A percentile compares a stretch with the other conserved stretches of the same genome.
These are phyloP conservation scores for Trypanosoma theileri DNA, from an alignment of 208 protist genomes.

Conservation along the genomic window DNA sequence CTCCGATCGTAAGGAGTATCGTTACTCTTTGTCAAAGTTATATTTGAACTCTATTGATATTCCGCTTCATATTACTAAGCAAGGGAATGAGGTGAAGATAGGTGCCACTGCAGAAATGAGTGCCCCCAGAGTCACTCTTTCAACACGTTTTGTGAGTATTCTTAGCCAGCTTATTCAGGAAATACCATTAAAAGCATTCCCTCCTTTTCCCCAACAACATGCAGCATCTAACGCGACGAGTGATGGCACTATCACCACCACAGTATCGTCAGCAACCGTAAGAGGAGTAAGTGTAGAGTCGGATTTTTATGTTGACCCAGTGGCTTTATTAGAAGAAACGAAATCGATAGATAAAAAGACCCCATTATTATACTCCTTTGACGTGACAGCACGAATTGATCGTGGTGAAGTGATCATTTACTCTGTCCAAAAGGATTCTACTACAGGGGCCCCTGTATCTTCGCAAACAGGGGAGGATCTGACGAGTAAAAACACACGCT, in stretches of 20 bases:
- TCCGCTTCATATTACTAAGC: constrained; percentile 54
- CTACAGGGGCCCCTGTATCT: not conserved
- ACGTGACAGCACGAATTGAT: constrained; percentile 57
- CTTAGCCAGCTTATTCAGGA: constrained; percentile 59
- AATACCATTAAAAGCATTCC: constrained; percentile 24
- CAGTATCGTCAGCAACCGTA: not conserved
- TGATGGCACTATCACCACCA: not conserved
- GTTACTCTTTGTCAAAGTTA: constrained; percentile 44
- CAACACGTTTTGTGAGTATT: constrained; percentile 65
- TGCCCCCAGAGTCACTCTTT: constrained; percentile 56
- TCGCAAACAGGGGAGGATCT: not conserved
- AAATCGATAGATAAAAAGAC: not conserved
- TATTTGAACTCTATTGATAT: constrained; percentile 55
- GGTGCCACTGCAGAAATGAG: constrained; percentile 66
- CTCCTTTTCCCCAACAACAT: not conserved
- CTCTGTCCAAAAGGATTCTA: constrained; percentile 27
- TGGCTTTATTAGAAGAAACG: not conserved
- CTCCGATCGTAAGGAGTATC: constrained; percentile 12
- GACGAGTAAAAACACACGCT: constrained; percentile 13
- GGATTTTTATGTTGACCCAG: constrained; percentile 9
- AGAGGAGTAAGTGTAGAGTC: not conserved
- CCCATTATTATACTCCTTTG: constrained; percentile 25
- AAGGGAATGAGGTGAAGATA: constrained; percentile 31
- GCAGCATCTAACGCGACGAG: not conserved
- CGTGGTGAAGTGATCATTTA: constrained; percentile 43